These are phyloP conservation scores for Tolypocladium cylindrosporum DNA, from an alignment of 2,329 filamentous ascomycete genomes.

Conservation along the genomic window DNA sequence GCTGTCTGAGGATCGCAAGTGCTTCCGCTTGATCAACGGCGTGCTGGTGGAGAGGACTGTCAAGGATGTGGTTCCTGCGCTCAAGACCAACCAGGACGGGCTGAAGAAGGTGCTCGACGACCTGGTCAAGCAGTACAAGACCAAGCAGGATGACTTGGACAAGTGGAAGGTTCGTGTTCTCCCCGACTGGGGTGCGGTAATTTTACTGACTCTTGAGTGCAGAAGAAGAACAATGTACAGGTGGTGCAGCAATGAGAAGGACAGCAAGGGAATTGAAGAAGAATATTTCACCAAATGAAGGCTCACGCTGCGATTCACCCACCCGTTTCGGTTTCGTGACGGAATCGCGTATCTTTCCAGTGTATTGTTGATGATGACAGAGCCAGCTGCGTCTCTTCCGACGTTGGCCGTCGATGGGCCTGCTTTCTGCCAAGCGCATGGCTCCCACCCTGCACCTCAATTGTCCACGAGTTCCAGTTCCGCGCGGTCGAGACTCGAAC, in stretches of 20 bases:
- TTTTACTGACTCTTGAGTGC: constrained; percentile 11
- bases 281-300: neutral
- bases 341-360: neutral
- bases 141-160: constrained; percentile 89
- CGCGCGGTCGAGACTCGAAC: neutral
- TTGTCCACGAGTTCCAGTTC: neutral
- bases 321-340: neutral
- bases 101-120: constrained; percentile 91
- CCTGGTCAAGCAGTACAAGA: constrained; percentile 91
- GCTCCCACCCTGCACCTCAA: neutral
- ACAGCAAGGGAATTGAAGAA: constrained; percentile 4
- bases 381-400: neutral
- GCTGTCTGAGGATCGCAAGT: constrained; percentile 78
- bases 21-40: constrained; percentile 97
- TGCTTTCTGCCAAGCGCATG: neutral
- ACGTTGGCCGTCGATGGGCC: neutral
- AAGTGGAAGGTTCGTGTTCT: constrained; percentile 78
- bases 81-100: constrained; percentile 90
- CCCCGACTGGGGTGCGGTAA: constrained; percentile 1
- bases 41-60: constrained; percentile 92
- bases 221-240: constrained; percentile 88
- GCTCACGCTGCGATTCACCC: neutral
- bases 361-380: neutral
- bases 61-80: constrained; percentile 78
- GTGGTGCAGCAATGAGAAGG: constrained; percentile 62